Evolutionary conservation across 2,329 filamentous ascomycete genomes (phyloP), one percentile per base, ranked within the genome.

Genomic region (Fonsecaea erecta): DNA sequence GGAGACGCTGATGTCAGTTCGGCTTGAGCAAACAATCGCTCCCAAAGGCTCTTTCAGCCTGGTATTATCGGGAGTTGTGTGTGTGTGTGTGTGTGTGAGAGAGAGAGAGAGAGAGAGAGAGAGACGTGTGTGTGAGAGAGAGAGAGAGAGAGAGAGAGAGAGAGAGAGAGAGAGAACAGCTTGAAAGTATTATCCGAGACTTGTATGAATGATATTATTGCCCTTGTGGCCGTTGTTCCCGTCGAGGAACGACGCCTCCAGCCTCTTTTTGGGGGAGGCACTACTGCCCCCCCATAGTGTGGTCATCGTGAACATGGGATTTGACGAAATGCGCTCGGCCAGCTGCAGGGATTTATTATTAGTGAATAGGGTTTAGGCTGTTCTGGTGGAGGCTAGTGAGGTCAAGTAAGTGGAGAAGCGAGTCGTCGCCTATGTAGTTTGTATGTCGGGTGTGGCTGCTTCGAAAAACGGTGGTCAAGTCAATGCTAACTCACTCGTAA

Each of bases 371-470:
- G 37, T 48, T 24, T 48, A 11, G 40, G 40, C n/a, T 21, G n/a
- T n/a, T 6, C n/a, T 43, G 14, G 35, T 30, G 28, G 28, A 30
- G 3, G 28, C 28, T 34, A 11, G 43, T 48, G 43, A 18, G 24
- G 43, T 18, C 43, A 12, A 14, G n/a, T n/a, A n/a, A 48, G 43
- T 48, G 43, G 43, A 48, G 43, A 9, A 24, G 21, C 43, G 43
- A 21, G 43, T 24, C 43, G 43, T 48, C 43, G 43, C 21, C 43
- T 24, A 48, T n/a, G n/a, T n/a, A n/a, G n/a, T n/a, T n/a, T n/a
- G n/a, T n/a, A n/a, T n/a, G n/a, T n/a, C 21, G 18, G 43, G 43
- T 48, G 43, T 48, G 43, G 43, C 43, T 48, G n/a, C n/a, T n/a
- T n/a, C n/a, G n/a, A n/a, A n/a, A n/a, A n/a, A n/a, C n/a, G n/a